Evolutionary conservation across 805 yeast species (phyloP).

Genomic region (Alloascoidea africana): DNA sequence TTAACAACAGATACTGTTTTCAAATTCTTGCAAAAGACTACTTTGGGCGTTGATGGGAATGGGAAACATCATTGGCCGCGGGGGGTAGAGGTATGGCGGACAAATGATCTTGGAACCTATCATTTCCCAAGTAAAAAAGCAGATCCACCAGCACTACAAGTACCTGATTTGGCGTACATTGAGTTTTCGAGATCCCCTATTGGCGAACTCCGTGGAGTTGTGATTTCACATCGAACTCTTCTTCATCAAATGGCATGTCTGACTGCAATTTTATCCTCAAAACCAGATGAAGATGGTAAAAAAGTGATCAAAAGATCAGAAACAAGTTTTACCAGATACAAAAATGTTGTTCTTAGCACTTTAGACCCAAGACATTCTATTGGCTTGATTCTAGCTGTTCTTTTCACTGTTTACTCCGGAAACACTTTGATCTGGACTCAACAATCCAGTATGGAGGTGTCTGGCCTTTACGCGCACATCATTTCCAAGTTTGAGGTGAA

Average conservation of each 20-base stretch:
- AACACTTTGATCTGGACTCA: conserved; percentile 72
- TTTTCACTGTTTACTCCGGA: conserved; percentile 76
- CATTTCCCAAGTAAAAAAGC: conserved; percentile 39
- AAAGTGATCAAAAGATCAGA: conserved; percentile 17
- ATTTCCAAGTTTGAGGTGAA: conserved; percentile 60
- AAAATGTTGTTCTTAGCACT: conserved; percentile 42
- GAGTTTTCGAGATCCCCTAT: conserved; percentile 84
- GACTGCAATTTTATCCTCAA: conserved; percentile 50
- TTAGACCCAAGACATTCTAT: conserved; percentile 66
- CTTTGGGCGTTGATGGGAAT: conserved; percentile 19
- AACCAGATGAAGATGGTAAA: conserved; percentile 21
- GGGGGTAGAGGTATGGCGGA: conserved; percentile 63
- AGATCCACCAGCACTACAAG: conserved; percentile 50
- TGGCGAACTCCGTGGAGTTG: conserved; percentile 88
- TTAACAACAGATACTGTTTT: conserved; percentile 69
- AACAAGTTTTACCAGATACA: conserved; percentile 19
- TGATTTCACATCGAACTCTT: conserved; percentile 77
- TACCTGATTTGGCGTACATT: conserved; percentile 81
- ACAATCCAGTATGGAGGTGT: conserved; percentile 52
- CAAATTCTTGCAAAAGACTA: conserved; percentile 55
- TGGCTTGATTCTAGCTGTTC: conserved; percentile 70
- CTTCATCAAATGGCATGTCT: conserved; percentile 78
- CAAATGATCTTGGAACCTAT: conserved; percentile 73
- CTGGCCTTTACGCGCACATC: conserved; percentile 78
- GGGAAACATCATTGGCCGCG: conserved; percentile 50